These are phyloP conservation scores for Xylaria digitata DNA, from an alignment of 2,329 filamentous ascomycete species.

Conservation along the genomic window DNA sequence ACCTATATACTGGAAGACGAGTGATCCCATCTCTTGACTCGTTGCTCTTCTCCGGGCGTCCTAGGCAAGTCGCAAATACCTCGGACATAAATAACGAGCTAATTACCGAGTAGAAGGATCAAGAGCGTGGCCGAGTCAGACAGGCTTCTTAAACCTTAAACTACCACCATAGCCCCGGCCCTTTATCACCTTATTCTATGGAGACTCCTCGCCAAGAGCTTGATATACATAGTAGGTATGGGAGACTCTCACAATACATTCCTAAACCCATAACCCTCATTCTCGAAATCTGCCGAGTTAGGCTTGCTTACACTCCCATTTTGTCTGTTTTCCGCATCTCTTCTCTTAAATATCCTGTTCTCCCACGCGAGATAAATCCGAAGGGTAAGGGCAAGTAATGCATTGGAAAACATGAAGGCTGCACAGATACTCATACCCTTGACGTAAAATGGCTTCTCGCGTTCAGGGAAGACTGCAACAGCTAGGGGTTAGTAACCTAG, in stretches of 20 bases:
- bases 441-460: slow-evolving; percentile 53
- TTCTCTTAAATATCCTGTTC: slow-evolving; percentile 50
- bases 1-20: not conserved
- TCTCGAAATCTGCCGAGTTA: slow-evolving; percentile 27
- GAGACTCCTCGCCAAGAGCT: not conserved
- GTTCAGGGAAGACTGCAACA: slow-evolving; percentile 62
- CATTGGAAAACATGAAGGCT: slow-evolving; percentile 57
- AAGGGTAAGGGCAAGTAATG: slow-evolving; percentile 50
- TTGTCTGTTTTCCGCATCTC: slow-evolving; percentile 43
- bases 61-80: not conserved
- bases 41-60: not conserved
- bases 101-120: not conserved
- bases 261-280: slow-evolving; percentile 40
- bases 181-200: not conserved
- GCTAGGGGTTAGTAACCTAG: slow-evolving; percentile 1
- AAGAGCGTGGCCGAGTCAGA: slow-evolving; percentile 12
- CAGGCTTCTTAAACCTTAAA: slow-evolving; percentile 5
- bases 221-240: not conserved
- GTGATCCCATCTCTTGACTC: slow-evolving; percentile 6
- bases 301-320: slow-evolving; percentile 17
- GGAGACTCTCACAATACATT: slow-evolving; percentile 35
- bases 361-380: slow-evolving; percentile 50
- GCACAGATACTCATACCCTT: slow-evolving; percentile 50
- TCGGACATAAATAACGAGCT: too few relatives aligned
- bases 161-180: not conserved